A percentile compares a stretch with the other conserved stretches of the same genome.
These are phyloP conservation scores for Vaccinium vitisidaea DNA, from an alignment of 148 eudicot species.

Conservation along the genomic window DNA sequence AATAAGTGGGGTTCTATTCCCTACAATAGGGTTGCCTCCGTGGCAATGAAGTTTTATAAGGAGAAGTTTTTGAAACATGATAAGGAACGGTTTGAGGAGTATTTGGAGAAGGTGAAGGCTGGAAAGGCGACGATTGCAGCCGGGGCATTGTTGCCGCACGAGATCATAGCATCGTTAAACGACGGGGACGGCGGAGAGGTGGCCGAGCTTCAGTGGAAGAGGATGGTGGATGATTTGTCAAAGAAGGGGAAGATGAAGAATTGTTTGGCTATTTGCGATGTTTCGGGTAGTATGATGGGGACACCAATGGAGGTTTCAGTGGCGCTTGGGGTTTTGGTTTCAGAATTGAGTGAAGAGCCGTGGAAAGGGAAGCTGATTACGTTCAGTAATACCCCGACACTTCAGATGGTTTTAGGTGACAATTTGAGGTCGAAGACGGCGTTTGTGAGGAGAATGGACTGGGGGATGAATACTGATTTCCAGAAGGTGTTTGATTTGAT, in stretches of 20 bases:
- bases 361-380: conserved; percentile 43
- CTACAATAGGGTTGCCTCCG: conserved; percentile 45
- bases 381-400: conserved; percentile 29
- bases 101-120: conserved; percentile 36
- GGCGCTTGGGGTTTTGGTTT: conserved; percentile 37
- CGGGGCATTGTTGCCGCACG: conserved; percentile 55
- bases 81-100: conserved; percentile 29
- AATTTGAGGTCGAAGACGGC: conserved; percentile 22
- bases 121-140: conserved; percentile 52
- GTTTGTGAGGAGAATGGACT: conserved; percentile 29
- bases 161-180: conserved; percentile 30
- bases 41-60: conserved; percentile 46
- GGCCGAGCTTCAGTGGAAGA: conserved; percentile 53
- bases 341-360: conserved; percentile 38
- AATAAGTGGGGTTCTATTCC: conserved; percentile 37
- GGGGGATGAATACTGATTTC: conserved; percentile 29
- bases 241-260: conserved; percentile 36
- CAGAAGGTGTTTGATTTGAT: conserved; percentile 47
- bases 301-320: conserved; percentile 44
- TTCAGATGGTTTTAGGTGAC: conserved; percentile 27
- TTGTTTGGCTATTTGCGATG: conserved; percentile 48
- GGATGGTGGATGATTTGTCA: conserved; percentile 47
- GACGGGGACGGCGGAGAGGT: conserved; percentile 27
- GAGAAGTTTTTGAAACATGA: conserved; percentile 30
- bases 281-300: conserved; percentile 39